Percentiles rank a stretch among this genome's conserved stretches.
These are phyloP conservation scores for Cyclostephanos invisitatus DNA, from an alignment of 108 stramenopile species.

Conservation along the genomic window DNA sequence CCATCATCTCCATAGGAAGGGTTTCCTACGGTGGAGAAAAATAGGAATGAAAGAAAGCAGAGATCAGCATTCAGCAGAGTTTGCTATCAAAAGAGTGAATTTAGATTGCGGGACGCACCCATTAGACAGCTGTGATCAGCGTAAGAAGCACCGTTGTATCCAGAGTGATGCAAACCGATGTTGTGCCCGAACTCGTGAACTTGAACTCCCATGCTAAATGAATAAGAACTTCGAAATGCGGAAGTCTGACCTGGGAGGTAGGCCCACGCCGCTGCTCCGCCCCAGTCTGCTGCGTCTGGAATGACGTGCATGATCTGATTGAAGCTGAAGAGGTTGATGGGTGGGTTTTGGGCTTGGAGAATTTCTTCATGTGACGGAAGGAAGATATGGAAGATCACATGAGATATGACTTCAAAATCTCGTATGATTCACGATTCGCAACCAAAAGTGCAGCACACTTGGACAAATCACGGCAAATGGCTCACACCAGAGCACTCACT, in stretches of 20 bases:
- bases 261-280: neutral
- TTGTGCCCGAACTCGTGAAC: slow-evolving; percentile 37
- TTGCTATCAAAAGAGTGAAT: neutral
- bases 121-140: slow-evolving; percentile 12
- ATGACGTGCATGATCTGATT: neutral
- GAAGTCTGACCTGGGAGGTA: neutral
- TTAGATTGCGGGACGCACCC: neutral
- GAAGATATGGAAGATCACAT: neutral
- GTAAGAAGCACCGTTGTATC: neutral
- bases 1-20: neutral
- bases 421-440: too few species aligned
- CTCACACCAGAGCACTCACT: neutral
- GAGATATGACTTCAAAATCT: neutral
- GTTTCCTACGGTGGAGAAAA: neutral
- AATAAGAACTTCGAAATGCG: neutral
- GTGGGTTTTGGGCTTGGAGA: neutral
- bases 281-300: neutral
- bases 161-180: slow-evolving; percentile 24
- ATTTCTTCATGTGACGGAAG: neutral
- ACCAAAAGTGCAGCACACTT: neutral
- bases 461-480: neutral
- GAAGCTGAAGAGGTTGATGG: neutral
- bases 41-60: neutral
- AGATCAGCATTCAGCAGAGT: neutral
- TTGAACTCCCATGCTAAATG: neutral